Evolutionary conservation across 2,329 filamentous ascomycete species (phyloP), one percentile per base, ranked within the genome.

Genomic region (Penicillium frequentans): DNA sequence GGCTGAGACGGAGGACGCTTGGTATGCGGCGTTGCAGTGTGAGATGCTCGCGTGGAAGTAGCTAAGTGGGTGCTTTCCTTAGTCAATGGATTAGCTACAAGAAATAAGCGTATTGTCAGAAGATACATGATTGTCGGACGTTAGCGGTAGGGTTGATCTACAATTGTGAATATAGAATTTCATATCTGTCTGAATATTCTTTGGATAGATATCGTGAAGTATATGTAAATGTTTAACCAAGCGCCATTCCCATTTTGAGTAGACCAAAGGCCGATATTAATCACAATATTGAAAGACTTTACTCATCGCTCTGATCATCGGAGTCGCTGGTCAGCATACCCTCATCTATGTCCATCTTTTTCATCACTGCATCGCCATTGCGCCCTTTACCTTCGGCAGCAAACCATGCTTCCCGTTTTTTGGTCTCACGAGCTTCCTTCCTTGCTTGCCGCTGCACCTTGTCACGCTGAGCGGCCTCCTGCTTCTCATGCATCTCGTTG

Each of bases 381-480:
- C 67, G 67, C 26, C 77, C 77, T 55, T 71, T 74, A 59, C 75
- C 79, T 59, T 79, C 76, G 4, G 75, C 76, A 23, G 74, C 71
- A 60, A 79, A 75, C 72, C 77, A 80, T 23, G 75, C 75, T 62
- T 79, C 69, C 55, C 77, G 69, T 52, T 70, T 72, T 54, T 72
- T 71, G n/a, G 66, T 57, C 33, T 73, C 75, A n/a, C 72, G 69
- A 29, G 74, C 73, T 52, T 78, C 75, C 56, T 73, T 77, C 52
- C 70, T 71, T 33, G 68, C 70, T 61, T 73, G 72, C 8, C 69
- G 71, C 44, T 64, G 61, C 31, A 75, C 56, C 58, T 70, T 72
- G 48, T 70, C 66, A 39, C 64, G 62, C 33, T 71, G 68, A 31
- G 70, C 65, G 26, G 66, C 67, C 45, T 73, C 72, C 59, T 75